Evolutionary conservation across 768 basidiomycete genomes (phyloP).

Genomic region (Pleurotus pulmonarius): DNA sequence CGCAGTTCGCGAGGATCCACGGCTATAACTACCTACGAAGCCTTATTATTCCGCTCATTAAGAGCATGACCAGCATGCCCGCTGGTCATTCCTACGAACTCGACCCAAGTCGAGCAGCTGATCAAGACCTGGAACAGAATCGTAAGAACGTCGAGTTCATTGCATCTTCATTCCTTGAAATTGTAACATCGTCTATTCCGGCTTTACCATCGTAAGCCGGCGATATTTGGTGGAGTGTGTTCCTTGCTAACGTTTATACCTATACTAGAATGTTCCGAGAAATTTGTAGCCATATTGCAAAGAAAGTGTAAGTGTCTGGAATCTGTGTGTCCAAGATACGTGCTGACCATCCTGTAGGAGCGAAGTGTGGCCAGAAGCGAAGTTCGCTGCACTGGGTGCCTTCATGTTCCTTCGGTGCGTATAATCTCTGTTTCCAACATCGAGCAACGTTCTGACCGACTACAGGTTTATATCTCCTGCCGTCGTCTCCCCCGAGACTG

Average conservation of each 20-base stretch:
- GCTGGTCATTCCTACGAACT: slow-evolving; percentile 74
- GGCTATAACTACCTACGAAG: slow-evolving; percentile 89
- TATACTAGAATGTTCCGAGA: slow-evolving; percentile 75
- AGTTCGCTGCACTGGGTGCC: slow-evolving; percentile 80
- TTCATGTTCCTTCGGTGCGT: slow-evolving; percentile 84
- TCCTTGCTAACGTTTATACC: neutral
- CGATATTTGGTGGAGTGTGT: neutral
- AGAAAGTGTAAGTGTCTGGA: slow-evolving; percentile 58
- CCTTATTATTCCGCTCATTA: slow-evolving; percentile 73
- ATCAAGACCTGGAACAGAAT: slow-evolving; percentile 65
- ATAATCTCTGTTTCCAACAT: neutral
- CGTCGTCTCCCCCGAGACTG: slow-evolving; percentile 78
- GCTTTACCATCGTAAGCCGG: slow-evolving; percentile 68
- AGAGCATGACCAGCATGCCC: slow-evolving; percentile 70
- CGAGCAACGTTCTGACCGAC: neutral
- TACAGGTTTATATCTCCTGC: slow-evolving; percentile 87
- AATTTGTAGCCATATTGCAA: slow-evolving; percentile 78
- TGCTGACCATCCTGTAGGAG: slow-evolving; percentile 29
- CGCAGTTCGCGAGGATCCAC: slow-evolving; percentile 83
- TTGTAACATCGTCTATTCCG: slow-evolving; percentile 68
- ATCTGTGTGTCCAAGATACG: neutral
- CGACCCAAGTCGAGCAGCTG: slow-evolving; percentile 58
- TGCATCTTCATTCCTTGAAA: slow-evolving; percentile 69
- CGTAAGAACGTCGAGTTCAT: slow-evolving; percentile 68
- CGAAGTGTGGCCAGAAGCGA: slow-evolving; percentile 73